Base-by-base conservation (phyloP, 1,284 basidiomycete species). In the Pyrrhoderma noxium region DNA sequence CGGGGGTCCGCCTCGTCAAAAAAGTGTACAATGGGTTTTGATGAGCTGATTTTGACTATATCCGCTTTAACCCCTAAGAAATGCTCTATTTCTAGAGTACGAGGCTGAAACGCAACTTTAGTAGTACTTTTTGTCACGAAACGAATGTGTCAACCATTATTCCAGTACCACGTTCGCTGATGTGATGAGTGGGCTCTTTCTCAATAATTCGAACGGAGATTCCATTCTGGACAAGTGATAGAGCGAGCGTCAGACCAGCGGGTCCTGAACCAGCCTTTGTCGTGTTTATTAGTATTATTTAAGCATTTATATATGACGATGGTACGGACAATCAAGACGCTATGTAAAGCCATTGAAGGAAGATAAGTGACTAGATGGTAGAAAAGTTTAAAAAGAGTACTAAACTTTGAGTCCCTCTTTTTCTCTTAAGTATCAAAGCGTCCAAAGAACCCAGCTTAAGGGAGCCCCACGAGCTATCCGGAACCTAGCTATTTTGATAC, bases 51-150 rank as follows among this genome's bases (percentile, higher is more conserved):
- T 11, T 31, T 31, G 11, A 31, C 27, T 31, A 40, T 40, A 14
- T 22, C 38, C 38, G 21, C 38, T n/a, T 16, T 22, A 40, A 40
- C 38, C 14, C 54, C 54, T 2, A 56, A 45, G 35, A 56, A 49
- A 23, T 52, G 41, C 25, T 52, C 51, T 13, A 56, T 47, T 39
- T 56, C 54, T 35, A 39, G 50, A 18, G 40, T 56, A 31, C 54
- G 54, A 25, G 54, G 51, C 54, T 56, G 23, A 36, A 23, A 40
- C 5, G 21, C 38, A 14, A 40, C 11, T 5, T 31, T 31, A 31
- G 27, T 5, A 5, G 11, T 31, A 31, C 7, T 11, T 31, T 5
- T 31, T 31, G 27, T n/a, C 27, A 5, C 11, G 27, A 31, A 5
- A 31, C 7, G 5, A 31, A 31, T 31, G 27, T 5, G n/a, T 5